Percentiles rank a stretch among this genome's conserved stretches.
These are phyloP conservation scores for Rhodotorula sp. DNA, from an alignment of 1,284 basidiomycete species.

Conservation along the genomic window DNA sequence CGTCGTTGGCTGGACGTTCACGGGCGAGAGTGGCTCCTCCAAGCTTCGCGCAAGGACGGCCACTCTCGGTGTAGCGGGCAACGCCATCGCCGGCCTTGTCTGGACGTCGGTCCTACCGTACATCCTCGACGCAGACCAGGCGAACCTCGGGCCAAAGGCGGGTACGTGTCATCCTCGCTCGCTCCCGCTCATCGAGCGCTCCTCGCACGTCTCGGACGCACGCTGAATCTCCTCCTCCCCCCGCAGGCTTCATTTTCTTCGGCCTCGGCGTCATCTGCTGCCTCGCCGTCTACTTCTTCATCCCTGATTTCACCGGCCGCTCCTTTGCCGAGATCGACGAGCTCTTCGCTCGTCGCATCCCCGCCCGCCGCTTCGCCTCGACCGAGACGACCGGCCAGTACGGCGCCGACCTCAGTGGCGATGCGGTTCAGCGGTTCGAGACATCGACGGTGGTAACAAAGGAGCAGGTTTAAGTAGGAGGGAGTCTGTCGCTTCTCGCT, in stretches of 20 bases:
- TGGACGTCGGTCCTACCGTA: conserved; percentile 38
- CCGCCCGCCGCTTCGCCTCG: neutral
- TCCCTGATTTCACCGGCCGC: conserved; percentile 38
- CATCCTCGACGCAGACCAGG: conserved; percentile 24
- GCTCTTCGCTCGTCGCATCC: conserved; percentile 8
- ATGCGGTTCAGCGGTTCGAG: neutral
- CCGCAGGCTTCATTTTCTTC: conserved; percentile 5
- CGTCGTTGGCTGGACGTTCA: conserved; percentile 32
- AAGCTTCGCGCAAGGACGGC: conserved; percentile 40
- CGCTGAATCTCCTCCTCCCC: neutral
- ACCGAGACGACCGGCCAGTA: conserved; percentile 6
- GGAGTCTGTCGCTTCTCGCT: too few species aligned
- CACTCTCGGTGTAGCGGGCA: conserved; percentile 30
- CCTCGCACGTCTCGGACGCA: neutral
- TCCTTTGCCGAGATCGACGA: conserved; percentile 18
- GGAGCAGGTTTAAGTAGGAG: neutral
- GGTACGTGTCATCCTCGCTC: neutral
- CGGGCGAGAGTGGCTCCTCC: conserved; percentile 38
- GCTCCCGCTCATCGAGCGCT: neutral
- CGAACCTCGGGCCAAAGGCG: conserved; percentile 16
- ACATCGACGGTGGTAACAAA: neutral
- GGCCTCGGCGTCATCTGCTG: conserved; percentile 1
- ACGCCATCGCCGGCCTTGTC: conserved; percentile 38
- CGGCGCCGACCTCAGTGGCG: neutral
- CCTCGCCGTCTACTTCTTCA: conserved; percentile 28